Base-by-base conservation (phyloP, 495 filamentous ascomycete genomes). In the Lophium mytilinum region DNA sequence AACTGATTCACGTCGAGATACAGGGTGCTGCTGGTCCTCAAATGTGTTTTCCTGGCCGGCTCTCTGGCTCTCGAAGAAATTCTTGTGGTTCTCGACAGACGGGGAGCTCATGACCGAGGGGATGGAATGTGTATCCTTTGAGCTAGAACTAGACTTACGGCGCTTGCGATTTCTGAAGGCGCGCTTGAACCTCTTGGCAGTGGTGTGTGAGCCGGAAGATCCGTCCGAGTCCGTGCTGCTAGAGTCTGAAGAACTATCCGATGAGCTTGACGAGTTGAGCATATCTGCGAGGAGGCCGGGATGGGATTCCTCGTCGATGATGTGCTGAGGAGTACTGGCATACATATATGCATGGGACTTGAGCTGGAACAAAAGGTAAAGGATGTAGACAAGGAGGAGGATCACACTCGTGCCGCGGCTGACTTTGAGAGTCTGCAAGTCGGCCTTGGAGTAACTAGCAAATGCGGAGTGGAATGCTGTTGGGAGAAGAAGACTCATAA, bases 391-490 rank as follows among this genome's bases (percentile, higher is more conserved):
- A 37, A 95, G 62, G 3, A 96, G 76, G 0, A 96, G 77, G 36
- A 95, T 84, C n/a, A 95, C 83, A 72, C 90, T 95, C 1, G 89
- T 93, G 30, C 90, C 90, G 56, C 89, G 86, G 69, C 89, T 94
- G 50, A 96, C 85, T 70, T 89, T 83, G 45, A 94, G 73, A 0
- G 89, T 89, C 49, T 83, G 73, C 10, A 57, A 66, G 63, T 92
- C 84, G 10, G 90, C 90, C 10, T 76, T 70, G 0, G 33, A 60
- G n/a, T 64, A 66, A 64, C 83, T 76, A 40, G 73, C 83, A 70
- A 88, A 95, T 0, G 89, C 90, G n/a, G 88, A 86, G 65, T 95
- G 89, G 72, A 95, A 95, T 9, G 89, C 90, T 41, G 90, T 95
- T 76, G 88, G 88, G 7, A 94, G 71, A 1, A 94, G 73, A 4